Evolutionary conservation across 441 rosid genomes (phyloP), one percentile per base, ranked within the genome.

Genomic region (Mallotus repandus): DNA sequence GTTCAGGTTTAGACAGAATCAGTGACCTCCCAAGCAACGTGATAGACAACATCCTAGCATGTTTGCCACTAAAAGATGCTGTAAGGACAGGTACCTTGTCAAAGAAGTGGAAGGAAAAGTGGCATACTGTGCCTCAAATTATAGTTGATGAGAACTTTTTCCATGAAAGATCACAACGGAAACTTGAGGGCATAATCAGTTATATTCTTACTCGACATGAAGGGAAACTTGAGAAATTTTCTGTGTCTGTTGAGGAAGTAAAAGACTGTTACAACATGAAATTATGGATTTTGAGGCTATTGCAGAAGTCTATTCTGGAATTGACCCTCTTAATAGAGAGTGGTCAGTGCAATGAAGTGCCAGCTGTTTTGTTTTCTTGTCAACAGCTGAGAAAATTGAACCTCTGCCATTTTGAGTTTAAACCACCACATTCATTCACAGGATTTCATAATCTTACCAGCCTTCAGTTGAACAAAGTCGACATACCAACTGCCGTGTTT

Each of bases 61-160:
- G 58, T 58, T 70, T 76, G 66, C 70, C 74, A 55, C 18, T 70
- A 16, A 70, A 70, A 76, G 79, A 76, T 55, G 79, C 74, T 57
- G 79, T 58, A 18, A 76, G 79, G 66, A 76, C 74, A n/a, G 46
- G 79, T 63, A 45, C 52, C 64, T 68, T 76, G 56, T 76, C 79
- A 13, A 70, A 46, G 66, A 70, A 64, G 4, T 76, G 79, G 79
- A 70, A 65, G 74, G 74, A 76, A 43, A 70, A 76, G 56, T 76
- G 79, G 79, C 66, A 70, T n/a, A 57, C 74, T 8, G 48, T 65
- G 58, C 70, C 79, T 0, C 56, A 48, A 8, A 29, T 76, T 65
- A 46, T 70, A 54, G 58, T 76, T 18, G 53, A 70, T 11, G 74
- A 64, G 65, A 57, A 49, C 50, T 13, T 38, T 8, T 55, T 76